Evolutionary conservation across 257 asterid species (phyloP), one percentile per base, ranked within the genome.

Genomic region (Solanum okadae): DNA sequence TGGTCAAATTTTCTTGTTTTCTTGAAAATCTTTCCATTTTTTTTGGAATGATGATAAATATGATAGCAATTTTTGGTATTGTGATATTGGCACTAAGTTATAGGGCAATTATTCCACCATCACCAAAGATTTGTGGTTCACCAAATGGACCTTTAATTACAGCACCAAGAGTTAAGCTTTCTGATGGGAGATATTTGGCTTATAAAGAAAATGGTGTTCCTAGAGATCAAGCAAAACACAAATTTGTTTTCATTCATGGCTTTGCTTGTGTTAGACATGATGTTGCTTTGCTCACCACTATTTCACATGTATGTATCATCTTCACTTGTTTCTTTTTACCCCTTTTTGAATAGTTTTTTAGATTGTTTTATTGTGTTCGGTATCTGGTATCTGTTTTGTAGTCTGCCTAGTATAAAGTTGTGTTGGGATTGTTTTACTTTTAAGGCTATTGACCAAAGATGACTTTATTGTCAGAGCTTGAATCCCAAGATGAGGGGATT

Each of bases 111-210:
- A 83, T 44, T 77, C 98, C 98, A 77, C 96, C 95, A 89, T 91
- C 96, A 61, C 93, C 97, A 13, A 94, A 93, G 87, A 86, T 68
- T 23, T 91, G 94, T 91, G 99, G 99, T 79, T 90, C 98, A 9
- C 73, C 79, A 16, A 91, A 92, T 85, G 98, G 98, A 23, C 98
- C 98, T 65, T 92, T 95, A 7, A 84, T 96, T 42, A 94, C 98
- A 67, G 98, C 98, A 34, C 83, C 98, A 11, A 94, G 99, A 89
- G 79, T 96, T 83, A 94, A 90, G 90, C 97, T 96, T 33, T 94
- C 90, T 88, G 98, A 96, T 78, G 98, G 99, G 83, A 95, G 99
- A 88, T 77, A 94, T 89, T 90, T 96, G 90, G 98, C 99, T 65
- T 96, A 96, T 91, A 68, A 92, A 86, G 98, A 96, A 90, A 89